Evolutionary conservation across 1,284 basidiomycete genomes (phyloP).

Genomic region (Microbotryomycetes sp.): DNA sequence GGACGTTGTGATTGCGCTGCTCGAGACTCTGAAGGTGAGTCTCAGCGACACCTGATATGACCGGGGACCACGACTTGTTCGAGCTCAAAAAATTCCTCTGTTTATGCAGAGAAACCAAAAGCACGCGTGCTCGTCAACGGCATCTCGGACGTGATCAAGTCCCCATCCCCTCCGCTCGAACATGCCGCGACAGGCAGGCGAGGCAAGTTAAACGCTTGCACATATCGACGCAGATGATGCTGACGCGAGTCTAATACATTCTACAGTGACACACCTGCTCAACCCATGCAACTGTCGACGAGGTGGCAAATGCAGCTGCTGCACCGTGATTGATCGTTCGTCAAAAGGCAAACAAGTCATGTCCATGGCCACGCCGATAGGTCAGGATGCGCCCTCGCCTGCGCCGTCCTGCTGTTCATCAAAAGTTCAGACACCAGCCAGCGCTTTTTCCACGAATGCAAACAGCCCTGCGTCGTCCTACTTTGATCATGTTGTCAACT

Average conservation of each 20-base stretch:
- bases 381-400: background rate
- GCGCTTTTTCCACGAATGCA: background rate
- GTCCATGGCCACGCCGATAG: background rate
- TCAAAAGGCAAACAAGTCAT: background rate
- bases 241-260: background rate
- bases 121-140: conserved; percentile 23
- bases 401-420: background rate
- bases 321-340: conserved; percentile 1
- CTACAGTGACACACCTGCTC: conserved; percentile 22
- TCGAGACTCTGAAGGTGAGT: conserved; percentile 12
- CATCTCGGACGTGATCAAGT: conserved; percentile 10
- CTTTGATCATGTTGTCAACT: background rate
- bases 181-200: background rate
- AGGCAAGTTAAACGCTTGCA: background rate
- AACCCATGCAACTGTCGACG: conserved; percentile 28
- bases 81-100: background rate
- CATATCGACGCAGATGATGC: background rate
- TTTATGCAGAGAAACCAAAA: conserved; percentile 1
- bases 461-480: background rate
- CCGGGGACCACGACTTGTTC: too few species aligned
- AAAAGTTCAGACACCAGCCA: background rate
- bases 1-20: conserved; percentile 26
- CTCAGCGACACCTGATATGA: background rate
- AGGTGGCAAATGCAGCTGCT: conserved; percentile 28
- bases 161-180: background rate